Base-by-base conservation (phyloP, 768 basidiomycete genomes). In the Rhodotorula babjevae region DNA sequence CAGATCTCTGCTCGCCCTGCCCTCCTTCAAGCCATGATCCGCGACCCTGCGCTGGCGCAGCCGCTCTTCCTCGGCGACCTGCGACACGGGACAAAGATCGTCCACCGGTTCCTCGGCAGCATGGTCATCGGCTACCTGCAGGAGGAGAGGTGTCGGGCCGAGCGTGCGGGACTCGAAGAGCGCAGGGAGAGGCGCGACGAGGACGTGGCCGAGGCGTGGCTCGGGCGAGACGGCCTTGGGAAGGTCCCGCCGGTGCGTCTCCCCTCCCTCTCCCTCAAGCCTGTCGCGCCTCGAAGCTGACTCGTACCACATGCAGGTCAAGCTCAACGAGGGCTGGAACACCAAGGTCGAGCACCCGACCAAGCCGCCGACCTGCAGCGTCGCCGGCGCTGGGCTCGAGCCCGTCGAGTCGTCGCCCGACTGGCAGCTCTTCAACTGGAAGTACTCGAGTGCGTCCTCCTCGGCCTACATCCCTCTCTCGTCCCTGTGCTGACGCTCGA, bases 101-200 rank as follows among this genome's bases (percentile, higher is more conserved):
- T 68, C 3, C 67, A 68, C n/a, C 55, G 46, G 27, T 68, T 63
- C 46, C 56, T 68, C 46, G 67, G 67, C 16, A 56, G 18, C 14
- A 63, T 63, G 61, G 55, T 68, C n/a, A 56, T 68, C 33, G 67
- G 42, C 2, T 68, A 63, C 56, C 47, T 68, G 8, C 25, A 52
- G 47, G 61, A 68, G 49, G 46, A 67, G 65, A 23, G 2, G 15
- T 67, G 65, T 29, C 47, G 59, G 7, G 14, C 36, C 8, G 23
- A 36, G 40, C 27, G 23, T 0, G 4, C 19, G 6, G 61, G 14
- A 1, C 29, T 31, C 44, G 44, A 46, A 46, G 44, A 46, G 14
- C 44, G 14, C 14, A 3, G 14, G 6, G 44, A 46, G 8, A 15
- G 44, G 44, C 44, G 44, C 18, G 44, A 18, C 14, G 44, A 46